phyloP scores from a whole-genome alignment of 768 basidiomycete species.

The Tremella yokohamensis region DNA sequence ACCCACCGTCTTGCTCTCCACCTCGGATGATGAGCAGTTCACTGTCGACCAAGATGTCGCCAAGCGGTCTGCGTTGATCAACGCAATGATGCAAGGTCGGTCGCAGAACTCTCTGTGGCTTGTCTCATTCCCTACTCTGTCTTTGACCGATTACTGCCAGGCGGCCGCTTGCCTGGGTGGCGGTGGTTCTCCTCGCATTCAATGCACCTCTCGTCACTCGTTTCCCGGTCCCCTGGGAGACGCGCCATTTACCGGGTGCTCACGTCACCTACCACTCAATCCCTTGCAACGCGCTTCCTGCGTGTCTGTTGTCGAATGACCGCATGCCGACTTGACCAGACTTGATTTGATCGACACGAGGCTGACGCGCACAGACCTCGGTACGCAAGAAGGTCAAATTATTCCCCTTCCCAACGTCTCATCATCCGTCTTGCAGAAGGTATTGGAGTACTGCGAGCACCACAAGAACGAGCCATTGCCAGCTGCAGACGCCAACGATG shows the following conservation, averaged over 20 bases:
- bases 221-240: no score
- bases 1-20: constrained; percentile 35
- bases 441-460: constrained; percentile 98
- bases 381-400: constrained; percentile 30
- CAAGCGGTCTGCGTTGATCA: constrained; percentile 92
- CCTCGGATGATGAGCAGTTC: constrained; percentile 91
- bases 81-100: constrained; percentile 98
- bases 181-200: no score
- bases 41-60: constrained; percentile 89
- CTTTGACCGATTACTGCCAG: neutral
- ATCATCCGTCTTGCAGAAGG: constrained; percentile 57
- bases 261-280: no score
- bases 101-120: constrained; percentile 7
- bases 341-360: neutral
- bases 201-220: no score
- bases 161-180: no score
- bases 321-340: neutral
- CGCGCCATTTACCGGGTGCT: no score
- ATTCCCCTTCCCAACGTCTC: constrained; percentile 49
- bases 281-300: no score
- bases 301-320: no score
- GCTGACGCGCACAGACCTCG: constrained; percentile 31
- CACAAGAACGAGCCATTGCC: constrained; percentile 97
- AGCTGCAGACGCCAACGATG: constrained; percentile 56
- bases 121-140: constrained; percentile 20